Evolutionary conservation across 257 asterid species (phyloP).

Genomic region (Plectranthus barbatus): DNA sequence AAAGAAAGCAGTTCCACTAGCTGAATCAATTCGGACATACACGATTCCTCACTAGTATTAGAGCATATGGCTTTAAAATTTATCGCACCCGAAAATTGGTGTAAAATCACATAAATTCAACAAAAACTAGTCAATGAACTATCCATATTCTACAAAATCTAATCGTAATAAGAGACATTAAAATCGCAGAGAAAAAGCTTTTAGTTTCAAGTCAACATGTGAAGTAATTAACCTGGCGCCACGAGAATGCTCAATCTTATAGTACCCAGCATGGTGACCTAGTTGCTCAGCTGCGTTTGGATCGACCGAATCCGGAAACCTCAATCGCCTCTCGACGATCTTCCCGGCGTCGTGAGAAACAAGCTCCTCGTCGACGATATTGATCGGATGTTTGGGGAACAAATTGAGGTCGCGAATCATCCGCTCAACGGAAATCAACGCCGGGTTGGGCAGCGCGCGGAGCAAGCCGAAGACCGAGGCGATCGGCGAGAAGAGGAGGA

Average conservation of each 20-base stretch:
- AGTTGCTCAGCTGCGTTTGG: constrained; percentile 46
- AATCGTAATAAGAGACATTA: too few relatives aligned
- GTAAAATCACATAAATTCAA: not conserved
- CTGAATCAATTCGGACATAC: not conserved
- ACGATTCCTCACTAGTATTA: not conserved
- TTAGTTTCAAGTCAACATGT: not conserved
- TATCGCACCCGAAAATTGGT: not conserved
- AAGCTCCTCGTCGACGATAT: constrained; percentile 31
- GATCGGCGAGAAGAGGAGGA: constrained; percentile 24
- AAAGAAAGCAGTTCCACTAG: not conserved
- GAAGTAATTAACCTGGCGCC: constrained; percentile 52
- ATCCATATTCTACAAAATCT: not conserved
- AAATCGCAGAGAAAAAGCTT: not conserved
- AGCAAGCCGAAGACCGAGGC: constrained; percentile 38
- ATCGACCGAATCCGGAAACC: constrained; percentile 49
- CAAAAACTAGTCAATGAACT: not conserved
- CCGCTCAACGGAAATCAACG: constrained; percentile 44
- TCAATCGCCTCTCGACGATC: constrained; percentile 64
- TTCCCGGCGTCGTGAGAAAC: constrained; percentile 18
- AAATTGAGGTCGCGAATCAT: constrained; percentile 61
- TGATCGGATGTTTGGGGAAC: constrained; percentile 53
- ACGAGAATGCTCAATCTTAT: constrained; percentile 66
- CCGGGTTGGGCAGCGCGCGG: constrained; percentile 35
- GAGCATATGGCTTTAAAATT: not conserved
- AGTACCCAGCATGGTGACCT: constrained; percentile 93